Evolutionary conservation across 2,329 filamentous ascomycete species (phyloP).

Genomic region (Lasiodiplodia citricola): DNA sequence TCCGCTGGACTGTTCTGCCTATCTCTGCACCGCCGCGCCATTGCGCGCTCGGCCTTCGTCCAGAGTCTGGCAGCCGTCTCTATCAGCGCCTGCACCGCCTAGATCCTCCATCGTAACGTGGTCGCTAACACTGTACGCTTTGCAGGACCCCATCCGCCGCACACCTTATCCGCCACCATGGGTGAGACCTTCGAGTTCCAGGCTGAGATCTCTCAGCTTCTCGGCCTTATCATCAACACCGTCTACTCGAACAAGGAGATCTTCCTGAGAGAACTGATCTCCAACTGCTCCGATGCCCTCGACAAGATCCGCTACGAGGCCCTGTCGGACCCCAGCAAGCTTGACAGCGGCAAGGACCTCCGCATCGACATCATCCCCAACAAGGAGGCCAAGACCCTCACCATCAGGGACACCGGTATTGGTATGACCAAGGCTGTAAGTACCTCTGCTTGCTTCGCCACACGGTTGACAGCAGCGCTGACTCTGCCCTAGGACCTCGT

Average conservation of each 20-base stretch:
- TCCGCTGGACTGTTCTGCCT: background rate
- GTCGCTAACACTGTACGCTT: background rate
- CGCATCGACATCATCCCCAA: conserved; percentile 98
- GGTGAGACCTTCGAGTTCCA: conserved; percentile 98
- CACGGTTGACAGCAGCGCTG: background rate
- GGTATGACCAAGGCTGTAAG: conserved; percentile 99
- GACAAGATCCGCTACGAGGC: conserved; percentile 99
- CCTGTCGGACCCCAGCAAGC: conserved; percentile 94
- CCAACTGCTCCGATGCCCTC: conserved; percentile 97
- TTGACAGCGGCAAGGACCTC: conserved; percentile 96
- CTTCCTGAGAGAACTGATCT: conserved; percentile 97
- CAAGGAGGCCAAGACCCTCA: conserved; percentile 96
- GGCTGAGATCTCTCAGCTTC: conserved; percentile 99
- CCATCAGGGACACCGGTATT: conserved; percentile 97
- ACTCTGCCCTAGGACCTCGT: conserved; percentile 78
- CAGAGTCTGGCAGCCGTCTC: background rate
- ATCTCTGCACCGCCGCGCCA: conserved; percentile 1
- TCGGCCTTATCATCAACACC: conserved; percentile 99
- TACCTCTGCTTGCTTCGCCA: conserved; percentile 38
- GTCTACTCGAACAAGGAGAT: conserved; percentile 99
- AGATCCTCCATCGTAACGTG: background rate
- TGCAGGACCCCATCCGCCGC: conserved; percentile 17
- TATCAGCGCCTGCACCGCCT: background rate
- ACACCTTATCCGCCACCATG: conserved; percentile 23
- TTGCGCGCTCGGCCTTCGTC: background rate